phyloP scores from a whole-genome alignment of 1,139 yeast species.

The Blastobotrys raffinosifermentans region DNA sequence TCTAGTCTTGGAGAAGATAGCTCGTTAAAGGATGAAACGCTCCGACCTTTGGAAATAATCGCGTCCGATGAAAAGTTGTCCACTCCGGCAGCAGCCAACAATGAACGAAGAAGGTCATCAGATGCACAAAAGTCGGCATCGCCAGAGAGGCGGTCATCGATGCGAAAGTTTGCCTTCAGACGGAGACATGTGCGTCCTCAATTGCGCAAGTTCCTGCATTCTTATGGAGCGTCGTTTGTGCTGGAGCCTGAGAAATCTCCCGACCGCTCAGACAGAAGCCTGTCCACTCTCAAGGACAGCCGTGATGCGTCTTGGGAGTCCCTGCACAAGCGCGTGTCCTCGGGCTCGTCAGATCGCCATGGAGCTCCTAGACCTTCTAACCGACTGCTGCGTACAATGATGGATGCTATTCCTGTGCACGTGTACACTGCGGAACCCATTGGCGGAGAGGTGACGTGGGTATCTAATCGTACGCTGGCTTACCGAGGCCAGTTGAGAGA shows the following conservation, averaged over 20 bases:
- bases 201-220: constrained; percentile 16
- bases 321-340: too few species aligned
- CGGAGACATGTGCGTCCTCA: constrained; percentile 15
- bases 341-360: too few species aligned
- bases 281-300: neutral
- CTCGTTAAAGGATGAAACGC: too few species aligned
- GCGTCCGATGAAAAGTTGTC: too few species aligned
- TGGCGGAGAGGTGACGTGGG: constrained; percentile 32
- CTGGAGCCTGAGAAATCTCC: constrained; percentile 15
- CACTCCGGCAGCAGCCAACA: too few species aligned
- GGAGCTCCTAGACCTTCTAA: constrained; percentile 19
- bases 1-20: constrained; percentile 16
- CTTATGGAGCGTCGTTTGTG: constrained; percentile 21
- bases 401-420: constrained; percentile 35
- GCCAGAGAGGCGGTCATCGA: too few species aligned
- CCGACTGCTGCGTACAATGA: constrained; percentile 28
- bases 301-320: too few species aligned
- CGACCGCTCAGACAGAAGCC: neutral
- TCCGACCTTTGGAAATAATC: too few species aligned
- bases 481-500: constrained; percentile 31
- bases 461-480: constrained; percentile 31
- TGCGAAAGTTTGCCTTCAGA: neutral
- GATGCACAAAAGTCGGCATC: too few species aligned
- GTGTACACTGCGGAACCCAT: constrained; percentile 31
- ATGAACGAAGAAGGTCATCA: too few species aligned